Evolutionary conservation across 78 protist genomes (phyloP), one percentile per base, ranked within the genome.

Genomic region (Chrysochromulina tobinii): DNA sequence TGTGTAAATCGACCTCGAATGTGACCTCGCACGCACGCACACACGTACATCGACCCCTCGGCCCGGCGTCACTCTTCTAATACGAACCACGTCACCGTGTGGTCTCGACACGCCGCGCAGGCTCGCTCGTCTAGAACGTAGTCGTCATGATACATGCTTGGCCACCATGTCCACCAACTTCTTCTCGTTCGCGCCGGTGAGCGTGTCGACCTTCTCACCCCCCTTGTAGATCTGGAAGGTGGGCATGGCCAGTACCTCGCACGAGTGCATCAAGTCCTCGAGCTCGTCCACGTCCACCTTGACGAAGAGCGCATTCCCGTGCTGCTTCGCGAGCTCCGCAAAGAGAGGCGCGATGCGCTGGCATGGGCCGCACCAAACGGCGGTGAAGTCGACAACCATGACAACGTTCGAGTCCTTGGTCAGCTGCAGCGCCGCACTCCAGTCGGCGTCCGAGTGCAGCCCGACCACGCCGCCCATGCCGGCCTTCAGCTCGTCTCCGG

Each of bases 281-380:
- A 53, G 38, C 61, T 77, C 85, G 59, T 77, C 85, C 27, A 77
- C 85, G 27, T 77, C 85, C 3, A 77, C 85, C 72, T 66, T 66
- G n/a, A 66, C 72, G 72, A 66, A 66, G 72, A 66, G 72, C 72
- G 72, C 72, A 12, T 11, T n/a, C 57, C 11, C 58, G 7, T 27
- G 11, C 18, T 79, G 48, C 18, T 1, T 5, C 50, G 38, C 38
- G 20, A 79, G 87, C 59, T 0, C 61, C 4, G 48, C 87, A 17
- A 54, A 53, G 64, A 51, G 6, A 1, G 87, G 87, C 58, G 20
- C n/a, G 61, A 79, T 51, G n/a, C 20, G 17, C 38, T 79, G 87
- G 87, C 87, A 79, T 27, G 87, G 87, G 20, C 61, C 61, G 87
- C 87, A 79, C 87, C 87, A 79, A 51, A 8, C 9, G 12, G 87